These are phyloP conservation scores for Westerdykella ornata DNA, from an alignment of 2,329 filamentous ascomycete species.

Conservation along the genomic window DNA sequence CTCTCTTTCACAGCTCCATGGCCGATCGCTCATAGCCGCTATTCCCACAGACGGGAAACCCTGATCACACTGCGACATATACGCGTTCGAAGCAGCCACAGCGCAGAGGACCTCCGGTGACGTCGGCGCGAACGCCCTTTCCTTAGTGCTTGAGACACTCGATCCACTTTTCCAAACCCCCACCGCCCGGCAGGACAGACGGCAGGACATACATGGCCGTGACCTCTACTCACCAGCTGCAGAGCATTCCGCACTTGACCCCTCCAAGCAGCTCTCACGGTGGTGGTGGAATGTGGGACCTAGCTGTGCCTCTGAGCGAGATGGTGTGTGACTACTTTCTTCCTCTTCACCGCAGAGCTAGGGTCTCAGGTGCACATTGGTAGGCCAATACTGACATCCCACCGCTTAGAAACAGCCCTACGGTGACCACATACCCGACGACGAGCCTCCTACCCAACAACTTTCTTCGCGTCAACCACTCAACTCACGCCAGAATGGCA, in stretches of 20 bases:
- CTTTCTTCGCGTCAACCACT: conserved; percentile 29
- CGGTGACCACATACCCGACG: conserved; percentile 32
- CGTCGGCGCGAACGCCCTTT: neutral
- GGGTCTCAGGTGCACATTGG: neutral
- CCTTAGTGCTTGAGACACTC: neutral
- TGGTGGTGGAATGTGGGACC: conserved; percentile 33
- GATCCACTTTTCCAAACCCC: neutral
- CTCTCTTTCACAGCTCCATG: conserved; percentile 3
- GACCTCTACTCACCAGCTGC: conserved; percentile 26
- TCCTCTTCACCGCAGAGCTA: conserved; percentile 9
- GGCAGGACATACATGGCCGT: conserved; percentile 30
- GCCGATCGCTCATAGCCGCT: conserved; percentile 3
- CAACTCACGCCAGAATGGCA: conserved; percentile 31
- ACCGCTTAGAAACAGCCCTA: conserved; percentile 22
- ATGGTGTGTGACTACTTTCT: conserved; percentile 26
- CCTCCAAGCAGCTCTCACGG: conserved; percentile 39
- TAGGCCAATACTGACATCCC: conserved; percentile 16
- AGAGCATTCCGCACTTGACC: conserved; percentile 31
- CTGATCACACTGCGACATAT: conserved; percentile 1
- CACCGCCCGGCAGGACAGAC: neutral
- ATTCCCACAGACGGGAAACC: neutral
- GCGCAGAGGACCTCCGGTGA: neutral
- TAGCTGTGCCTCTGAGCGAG: conserved; percentile 34
- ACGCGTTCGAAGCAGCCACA: too few relatives aligned
- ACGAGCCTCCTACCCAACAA: conserved; percentile 21